Conservation (phyloP, 2,329 filamentous ascomycete species). For the Penicillium sp. region DNA sequence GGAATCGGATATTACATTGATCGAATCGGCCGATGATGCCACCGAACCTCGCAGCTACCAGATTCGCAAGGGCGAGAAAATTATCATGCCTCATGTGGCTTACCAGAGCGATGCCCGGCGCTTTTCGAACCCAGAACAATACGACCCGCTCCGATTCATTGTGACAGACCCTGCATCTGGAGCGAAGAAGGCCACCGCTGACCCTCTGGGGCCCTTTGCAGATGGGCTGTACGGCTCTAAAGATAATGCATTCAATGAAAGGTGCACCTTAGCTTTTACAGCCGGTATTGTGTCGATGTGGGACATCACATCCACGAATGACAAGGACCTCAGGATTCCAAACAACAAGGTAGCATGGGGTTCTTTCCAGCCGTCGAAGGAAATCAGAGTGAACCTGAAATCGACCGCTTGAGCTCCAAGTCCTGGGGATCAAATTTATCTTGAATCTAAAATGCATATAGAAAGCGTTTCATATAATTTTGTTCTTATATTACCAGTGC, state of each 20-base stretch:
- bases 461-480: background rate
- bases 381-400: constrained; percentile 60
- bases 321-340: constrained; percentile 57
- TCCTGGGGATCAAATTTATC: background rate
- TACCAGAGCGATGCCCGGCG: constrained; percentile 48
- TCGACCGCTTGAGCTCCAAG: constrained; percentile 35
- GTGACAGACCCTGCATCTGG: constrained; percentile 42
- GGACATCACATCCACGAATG: constrained; percentile 56
- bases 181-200: constrained; percentile 40
- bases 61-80: constrained; percentile 47
- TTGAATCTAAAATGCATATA: background rate
- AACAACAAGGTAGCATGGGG: constrained; percentile 52
- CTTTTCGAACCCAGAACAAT: constrained; percentile 48
- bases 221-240: constrained; percentile 56
- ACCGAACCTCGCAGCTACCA: constrained; percentile 42
- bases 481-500: background rate
- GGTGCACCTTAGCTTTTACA: constrained; percentile 55
- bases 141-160: constrained; percentile 54
- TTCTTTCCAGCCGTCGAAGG: constrained; percentile 55
- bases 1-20: constrained; percentile 42
- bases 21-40: constrained; percentile 46
- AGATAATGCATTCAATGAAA: constrained; percentile 55
- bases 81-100: constrained; percentile 51
- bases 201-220: constrained; percentile 54
- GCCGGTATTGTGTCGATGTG: constrained; percentile 60